Base-by-base conservation (phyloP, 805 yeast species). In the Candida insectalens region DNA sequence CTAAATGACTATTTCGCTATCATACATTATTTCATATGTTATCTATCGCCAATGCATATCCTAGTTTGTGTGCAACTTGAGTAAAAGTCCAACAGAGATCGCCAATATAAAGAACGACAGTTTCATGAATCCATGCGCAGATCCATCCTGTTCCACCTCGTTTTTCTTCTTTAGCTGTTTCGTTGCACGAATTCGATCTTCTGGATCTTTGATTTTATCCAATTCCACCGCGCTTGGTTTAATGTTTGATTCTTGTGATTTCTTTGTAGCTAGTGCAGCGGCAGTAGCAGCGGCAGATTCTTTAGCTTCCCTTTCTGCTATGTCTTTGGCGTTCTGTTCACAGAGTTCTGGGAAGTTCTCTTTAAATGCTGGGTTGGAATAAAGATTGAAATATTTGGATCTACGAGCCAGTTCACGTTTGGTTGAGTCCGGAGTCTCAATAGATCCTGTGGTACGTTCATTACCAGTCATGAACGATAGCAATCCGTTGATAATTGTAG, bases 401-500 rank as follows among this genome's bases (percentile, higher is more conserved):
- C 67, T 69, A 19, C 46, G 55, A 3, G 95, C 94, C 37, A 71
- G 62, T 30, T 59, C 59, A 21, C 59, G 60, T 62, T 77, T 79
- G 18, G 69, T 69, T 13, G 57, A 61, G 13, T 71, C 81, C 8
- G 79, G 67, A 1, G 95, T 74, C 6, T 57, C 62, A 9, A 87
- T 74, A 6, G 89, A 76, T 0, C 96, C 96, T 0, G 95, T 79
- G 2, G 96, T 83, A 18, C 70, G 60, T 45, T 88, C 96, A 38
- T 73, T 72, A 7, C 92, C 79, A 1, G 94, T 84, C 97, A 88
- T 88, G 50, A 88, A 88, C 52, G 95, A 83, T 43, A 88, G 62
- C 25, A 88, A 62, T 0, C 96, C 97, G 8, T 77, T 83, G 45
- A 88, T 65, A 15, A 88, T 88, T 0, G 96, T 87, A 22, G 84